phyloP scores from a whole-genome alignment of 495 filamentous ascomycete species.

The Sporormia fimetaria region DNA sequence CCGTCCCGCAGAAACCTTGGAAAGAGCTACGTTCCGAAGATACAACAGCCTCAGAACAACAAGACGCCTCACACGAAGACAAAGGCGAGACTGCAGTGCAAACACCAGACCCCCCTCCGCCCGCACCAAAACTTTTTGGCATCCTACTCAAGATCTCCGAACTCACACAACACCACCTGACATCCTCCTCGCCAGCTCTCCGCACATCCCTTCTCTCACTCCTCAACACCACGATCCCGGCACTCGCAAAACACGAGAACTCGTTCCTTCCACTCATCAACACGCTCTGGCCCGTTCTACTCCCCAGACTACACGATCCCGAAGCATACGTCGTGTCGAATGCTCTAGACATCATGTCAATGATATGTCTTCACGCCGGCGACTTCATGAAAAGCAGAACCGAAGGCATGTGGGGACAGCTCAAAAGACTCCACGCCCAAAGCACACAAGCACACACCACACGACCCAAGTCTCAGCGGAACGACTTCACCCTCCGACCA shows the following conservation, averaged over 20 bases:
- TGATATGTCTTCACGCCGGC: conserved; percentile 54
- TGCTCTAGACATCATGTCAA: conserved; percentile 52
- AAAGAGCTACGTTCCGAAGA: conserved; percentile 8
- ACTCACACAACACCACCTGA: conserved; percentile 58
- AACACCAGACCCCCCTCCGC: conserved; percentile 39
- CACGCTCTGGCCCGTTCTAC: conserved; percentile 72
- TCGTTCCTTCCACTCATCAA: conserved; percentile 81
- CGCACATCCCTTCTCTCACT: conserved; percentile 65
- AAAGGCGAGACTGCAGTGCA: conserved; percentile 42
- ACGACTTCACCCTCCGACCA: background rate
- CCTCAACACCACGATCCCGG: conserved; percentile 53
- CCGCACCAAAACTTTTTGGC: conserved; percentile 31
- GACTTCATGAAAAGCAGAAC: conserved; percentile 69
- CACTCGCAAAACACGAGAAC: conserved; percentile 61
- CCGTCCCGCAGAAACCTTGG: conserved; percentile 17
- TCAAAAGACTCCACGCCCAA: conserved; percentile 26
- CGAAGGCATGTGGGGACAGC: conserved; percentile 53
- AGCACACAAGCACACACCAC: background rate
- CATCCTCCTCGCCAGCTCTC: conserved; percentile 65
- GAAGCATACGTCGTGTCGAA: conserved; percentile 64
- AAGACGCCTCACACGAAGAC: conserved; percentile 10
- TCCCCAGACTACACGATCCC: conserved; percentile 57
- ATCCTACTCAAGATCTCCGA: conserved; percentile 34
- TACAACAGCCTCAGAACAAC: background rate
- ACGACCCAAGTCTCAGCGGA: background rate